phyloP scores from a whole-genome alignment of 2,329 filamentous ascomycete genomes.

The Ophiostoma ulmi region DNA sequence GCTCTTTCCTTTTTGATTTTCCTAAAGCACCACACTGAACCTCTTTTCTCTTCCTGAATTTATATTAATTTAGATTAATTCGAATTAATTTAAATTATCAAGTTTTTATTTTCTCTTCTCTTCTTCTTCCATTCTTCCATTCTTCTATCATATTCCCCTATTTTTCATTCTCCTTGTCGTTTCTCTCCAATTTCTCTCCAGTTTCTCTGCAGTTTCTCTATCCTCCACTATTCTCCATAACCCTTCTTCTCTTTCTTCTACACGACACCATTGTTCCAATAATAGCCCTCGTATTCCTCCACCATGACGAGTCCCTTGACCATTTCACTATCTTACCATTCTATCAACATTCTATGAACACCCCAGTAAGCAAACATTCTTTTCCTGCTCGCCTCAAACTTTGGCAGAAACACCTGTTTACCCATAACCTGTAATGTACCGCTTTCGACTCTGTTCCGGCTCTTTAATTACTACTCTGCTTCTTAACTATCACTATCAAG shows the following conservation, averaged over 20 bases:
- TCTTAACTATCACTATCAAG: neutral
- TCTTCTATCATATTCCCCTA: neutral
- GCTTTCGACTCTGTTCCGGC: neutral
- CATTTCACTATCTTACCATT: neutral
- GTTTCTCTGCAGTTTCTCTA: neutral
- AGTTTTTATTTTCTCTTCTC: neutral
- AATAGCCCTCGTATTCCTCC: conserved; percentile 14
- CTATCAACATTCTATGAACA: neutral
- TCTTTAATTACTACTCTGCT: neutral
- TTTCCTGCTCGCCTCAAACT: neutral
- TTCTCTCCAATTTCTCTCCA: neutral
- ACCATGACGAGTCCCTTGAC: conserved; percentile 7
- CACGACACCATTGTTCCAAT: conserved; percentile 13
- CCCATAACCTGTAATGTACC: neutral
- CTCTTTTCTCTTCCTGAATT: neutral
- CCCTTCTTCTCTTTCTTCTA: neutral
- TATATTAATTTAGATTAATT: neutral
- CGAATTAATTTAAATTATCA: neutral
- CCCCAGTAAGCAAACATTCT: neutral
- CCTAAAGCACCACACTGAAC: neutral
- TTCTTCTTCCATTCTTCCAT: neutral
- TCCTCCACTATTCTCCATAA: neutral
- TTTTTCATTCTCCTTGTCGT: neutral
- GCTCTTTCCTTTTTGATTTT: neutral
- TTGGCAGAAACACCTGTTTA: neutral